Evolutionary conservation across 352 stramenopile genomes (phyloP).

Genomic region (Blastocystis sp.): DNA sequence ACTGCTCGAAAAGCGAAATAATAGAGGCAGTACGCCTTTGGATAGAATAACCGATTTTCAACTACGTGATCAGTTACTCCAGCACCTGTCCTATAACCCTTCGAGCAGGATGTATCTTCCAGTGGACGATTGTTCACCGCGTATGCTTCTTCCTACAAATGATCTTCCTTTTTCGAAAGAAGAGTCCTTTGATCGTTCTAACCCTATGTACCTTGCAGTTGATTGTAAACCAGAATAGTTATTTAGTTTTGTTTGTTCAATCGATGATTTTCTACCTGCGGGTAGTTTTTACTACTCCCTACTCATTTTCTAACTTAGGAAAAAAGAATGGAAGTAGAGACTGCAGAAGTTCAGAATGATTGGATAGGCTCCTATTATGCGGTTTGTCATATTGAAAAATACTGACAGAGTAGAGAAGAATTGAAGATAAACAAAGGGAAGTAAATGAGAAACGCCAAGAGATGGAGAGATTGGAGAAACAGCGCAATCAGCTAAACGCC

Average conservation of each 20-base stretch:
- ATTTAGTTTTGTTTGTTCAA: background rate
- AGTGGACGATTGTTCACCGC: background rate
- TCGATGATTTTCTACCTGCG: background rate
- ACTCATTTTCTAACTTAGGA: background rate
- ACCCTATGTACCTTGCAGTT: slow-evolving; percentile 27
- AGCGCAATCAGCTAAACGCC: slow-evolving; percentile 98
- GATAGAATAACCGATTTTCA: background rate
- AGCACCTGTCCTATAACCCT: background rate
- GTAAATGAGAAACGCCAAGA: slow-evolving; percentile 89
- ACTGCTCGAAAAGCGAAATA: background rate
- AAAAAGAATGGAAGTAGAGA: slow-evolving; percentile 44
- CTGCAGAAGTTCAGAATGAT: background rate
- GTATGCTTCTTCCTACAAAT: background rate
- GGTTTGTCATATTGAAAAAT: background rate
- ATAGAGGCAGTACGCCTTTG: slow-evolving; percentile 9
- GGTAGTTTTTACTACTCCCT: background rate
- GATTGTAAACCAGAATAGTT: background rate
- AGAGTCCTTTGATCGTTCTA: background rate
- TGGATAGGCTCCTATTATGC: slow-evolving; percentile 49
- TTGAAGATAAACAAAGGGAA: slow-evolving; percentile 85
- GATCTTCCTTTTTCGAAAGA: background rate
- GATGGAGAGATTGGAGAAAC: slow-evolving; percentile 90
- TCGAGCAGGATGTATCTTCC: background rate
- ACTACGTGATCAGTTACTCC: background rate
- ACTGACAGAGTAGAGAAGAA: slow-evolving; percentile 74